Evolutionary conservation across 2,329 filamentous ascomycete species (phyloP).

Genomic region (Epichloe bromicola): DNA sequence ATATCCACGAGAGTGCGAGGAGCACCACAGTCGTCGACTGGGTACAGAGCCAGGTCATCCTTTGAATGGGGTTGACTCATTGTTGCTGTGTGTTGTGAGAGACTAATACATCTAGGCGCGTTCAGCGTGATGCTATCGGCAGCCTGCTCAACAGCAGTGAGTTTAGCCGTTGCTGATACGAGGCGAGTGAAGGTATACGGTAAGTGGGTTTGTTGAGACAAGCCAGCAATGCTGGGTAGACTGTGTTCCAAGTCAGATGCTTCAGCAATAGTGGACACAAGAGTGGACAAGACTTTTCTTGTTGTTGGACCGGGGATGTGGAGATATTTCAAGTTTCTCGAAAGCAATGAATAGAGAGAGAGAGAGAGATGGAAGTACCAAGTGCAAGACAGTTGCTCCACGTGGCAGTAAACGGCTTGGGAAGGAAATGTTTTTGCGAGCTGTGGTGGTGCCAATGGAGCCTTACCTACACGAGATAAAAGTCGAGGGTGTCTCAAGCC

Average conservation of each 20-base stretch:
- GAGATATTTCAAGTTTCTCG: background rate
- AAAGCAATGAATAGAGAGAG: background rate
- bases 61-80: slow-evolving; percentile 3
- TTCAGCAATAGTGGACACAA: background rate
- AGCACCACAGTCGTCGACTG: slow-evolving; percentile 1
- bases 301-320: background rate
- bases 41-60: slow-evolving; percentile 6
- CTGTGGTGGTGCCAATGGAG: background rate
- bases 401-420: background rate
- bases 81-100: background rate
- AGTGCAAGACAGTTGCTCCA: background rate
- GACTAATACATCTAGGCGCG: slow-evolving; percentile 1
- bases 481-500: slow-evolving; percentile 4
- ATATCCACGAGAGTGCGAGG: slow-evolving; percentile 11
- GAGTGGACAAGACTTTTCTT: background rate
- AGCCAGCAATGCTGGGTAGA: background rate
- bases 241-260: background rate
- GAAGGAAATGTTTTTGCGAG: background rate
- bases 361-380: background rate
- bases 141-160: background rate
- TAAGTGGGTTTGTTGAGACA: background rate
- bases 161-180: background rate
- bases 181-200: background rate
- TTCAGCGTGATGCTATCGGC: background rate
- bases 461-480: background rate